A percentile compares a stretch with the other conserved stretches of the same genome.
These are phyloP conservation scores for Leccinum obscurum DNA, from an alignment of 768 basidiomycete species.

Conservation along the genomic window DNA sequence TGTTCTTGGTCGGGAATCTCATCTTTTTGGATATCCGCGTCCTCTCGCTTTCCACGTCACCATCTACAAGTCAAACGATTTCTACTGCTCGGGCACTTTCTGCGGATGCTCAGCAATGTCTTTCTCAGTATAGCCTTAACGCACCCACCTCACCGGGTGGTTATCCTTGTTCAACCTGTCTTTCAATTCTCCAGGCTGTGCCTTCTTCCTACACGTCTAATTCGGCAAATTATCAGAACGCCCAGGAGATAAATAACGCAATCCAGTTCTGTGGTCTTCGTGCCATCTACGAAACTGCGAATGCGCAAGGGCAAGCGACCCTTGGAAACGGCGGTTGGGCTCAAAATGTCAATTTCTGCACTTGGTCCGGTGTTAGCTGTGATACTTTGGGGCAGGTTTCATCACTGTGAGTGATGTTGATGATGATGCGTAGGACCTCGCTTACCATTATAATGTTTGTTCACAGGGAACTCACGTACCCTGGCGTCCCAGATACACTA, in stretches of 20 bases:
- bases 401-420: conserved; percentile 38
- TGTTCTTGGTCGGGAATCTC: conserved; percentile 44
- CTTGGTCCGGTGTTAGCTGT: conserved; percentile 49
- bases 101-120: conserved; percentile 42
- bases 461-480: conserved; percentile 41
- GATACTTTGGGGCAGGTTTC: conserved; percentile 40
- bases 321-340: conserved; percentile 47
- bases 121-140: conserved; percentile 45
- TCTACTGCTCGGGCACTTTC: conserved; percentile 36
- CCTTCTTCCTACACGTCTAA: conserved; percentile 34
- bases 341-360: conserved; percentile 45
- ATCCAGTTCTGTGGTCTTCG: conserved; percentile 51
- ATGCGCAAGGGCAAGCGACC: conserved; percentile 37
- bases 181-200: conserved; percentile 40
- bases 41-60: conserved; percentile 19
- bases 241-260: conserved; percentile 35
- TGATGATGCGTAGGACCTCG: not conserved
- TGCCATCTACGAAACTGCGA: conserved; percentile 42
- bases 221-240: conserved; percentile 34
- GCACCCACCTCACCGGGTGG: conserved; percentile 42
- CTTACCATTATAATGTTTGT: not conserved
- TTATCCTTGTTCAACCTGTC: conserved; percentile 49
- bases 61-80: conserved; percentile 20
- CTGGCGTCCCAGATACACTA: conserved; percentile 46
- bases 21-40: conserved; percentile 40